These are phyloP conservation scores for Daldinia caldariorum DNA, from an alignment of 495 filamentous ascomycete species.

Conservation along the genomic window DNA sequence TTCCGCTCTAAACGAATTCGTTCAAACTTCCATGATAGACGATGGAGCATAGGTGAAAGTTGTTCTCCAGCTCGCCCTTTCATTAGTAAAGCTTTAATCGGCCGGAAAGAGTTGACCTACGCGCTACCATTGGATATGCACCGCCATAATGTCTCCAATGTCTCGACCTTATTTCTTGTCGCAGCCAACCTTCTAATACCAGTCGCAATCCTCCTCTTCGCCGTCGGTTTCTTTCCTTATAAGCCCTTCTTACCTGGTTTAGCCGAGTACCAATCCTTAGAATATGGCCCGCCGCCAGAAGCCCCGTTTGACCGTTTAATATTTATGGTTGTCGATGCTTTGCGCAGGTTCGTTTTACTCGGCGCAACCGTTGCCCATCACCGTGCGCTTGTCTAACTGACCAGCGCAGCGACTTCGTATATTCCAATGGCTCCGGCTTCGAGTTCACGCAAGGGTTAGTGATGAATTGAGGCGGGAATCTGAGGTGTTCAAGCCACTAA, in stretches of 20 bases:
- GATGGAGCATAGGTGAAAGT: constrained; percentile 32
- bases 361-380: constrained; percentile 8
- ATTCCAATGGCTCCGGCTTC: constrained; percentile 81
- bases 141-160: constrained; percentile 48
- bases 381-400: constrained; percentile 20
- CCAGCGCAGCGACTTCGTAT: constrained; percentile 88
- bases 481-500: constrained; percentile 30
- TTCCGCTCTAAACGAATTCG: constrained; percentile 12
- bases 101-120: constrained; percentile 1
- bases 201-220: constrained; percentile 81
- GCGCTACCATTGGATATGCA: constrained; percentile 41
- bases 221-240: constrained; percentile 95
- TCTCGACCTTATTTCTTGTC: constrained; percentile 59
- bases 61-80: not conserved
- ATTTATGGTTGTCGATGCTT: constrained; percentile 97
- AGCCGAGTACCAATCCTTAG: constrained; percentile 67
- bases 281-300: constrained; percentile 60
- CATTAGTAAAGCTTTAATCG: not conserved
- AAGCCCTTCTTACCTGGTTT: constrained; percentile 90
- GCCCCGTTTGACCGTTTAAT: constrained; percentile 87
- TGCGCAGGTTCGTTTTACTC: constrained; percentile 73
- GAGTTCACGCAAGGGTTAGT: constrained; percentile 85
- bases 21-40: constrained; percentile 12
- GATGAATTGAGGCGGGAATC: not conserved
- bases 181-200: constrained; percentile 82